Evolutionary conservation across 495 filamentous ascomycete species (phyloP).

Genomic region (Tuber borchii): DNA sequence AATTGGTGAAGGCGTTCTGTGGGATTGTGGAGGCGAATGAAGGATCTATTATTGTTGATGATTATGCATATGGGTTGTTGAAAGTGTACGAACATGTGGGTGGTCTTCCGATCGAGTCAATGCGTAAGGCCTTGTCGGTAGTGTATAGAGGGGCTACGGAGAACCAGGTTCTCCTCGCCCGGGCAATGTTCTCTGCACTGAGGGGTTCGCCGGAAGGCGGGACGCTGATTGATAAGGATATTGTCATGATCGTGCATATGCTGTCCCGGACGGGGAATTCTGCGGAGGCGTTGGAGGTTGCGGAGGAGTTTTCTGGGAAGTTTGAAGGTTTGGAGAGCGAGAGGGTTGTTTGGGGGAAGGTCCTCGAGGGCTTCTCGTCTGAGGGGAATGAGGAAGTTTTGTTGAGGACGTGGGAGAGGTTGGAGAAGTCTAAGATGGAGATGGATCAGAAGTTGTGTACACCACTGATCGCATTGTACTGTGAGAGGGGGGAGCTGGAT

Average conservation of each 20-base stretch:
- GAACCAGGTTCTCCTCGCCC: slow-evolving; percentile 20
- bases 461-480: slow-evolving; percentile 52
- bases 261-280: slow-evolving; percentile 15
- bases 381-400: slow-evolving; percentile 57
- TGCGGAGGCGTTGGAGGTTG: slow-evolving; percentile 26
- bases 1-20: slow-evolving; percentile 16
- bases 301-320: slow-evolving; percentile 4
- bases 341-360: slow-evolving; percentile 50
- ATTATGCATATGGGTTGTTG: slow-evolving; percentile 27
- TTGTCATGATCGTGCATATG: slow-evolving; percentile 58
- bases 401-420: slow-evolving; percentile 43
- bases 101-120: slow-evolving; percentile 6
- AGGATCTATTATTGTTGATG: slow-evolving; percentile 17
- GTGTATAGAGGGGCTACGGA: not conserved
- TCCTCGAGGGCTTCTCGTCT: slow-evolving; percentile 61
- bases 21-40: slow-evolving; percentile 9
- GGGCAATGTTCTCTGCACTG: slow-evolving; percentile 28
- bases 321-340: not conserved
- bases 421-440: slow-evolving; percentile 42
- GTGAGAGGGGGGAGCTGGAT: slow-evolving; percentile 47
- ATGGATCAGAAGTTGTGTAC: slow-evolving; percentile 44
- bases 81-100: slow-evolving; percentile 31
- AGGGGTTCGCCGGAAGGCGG: not conserved
- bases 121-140: slow-evolving; percentile 14
- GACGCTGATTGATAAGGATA: slow-evolving; percentile 50